Conservation (phyloP, 2,329 filamentous ascomycete genomes). For the Exophiala lecanii-corni region DNA sequence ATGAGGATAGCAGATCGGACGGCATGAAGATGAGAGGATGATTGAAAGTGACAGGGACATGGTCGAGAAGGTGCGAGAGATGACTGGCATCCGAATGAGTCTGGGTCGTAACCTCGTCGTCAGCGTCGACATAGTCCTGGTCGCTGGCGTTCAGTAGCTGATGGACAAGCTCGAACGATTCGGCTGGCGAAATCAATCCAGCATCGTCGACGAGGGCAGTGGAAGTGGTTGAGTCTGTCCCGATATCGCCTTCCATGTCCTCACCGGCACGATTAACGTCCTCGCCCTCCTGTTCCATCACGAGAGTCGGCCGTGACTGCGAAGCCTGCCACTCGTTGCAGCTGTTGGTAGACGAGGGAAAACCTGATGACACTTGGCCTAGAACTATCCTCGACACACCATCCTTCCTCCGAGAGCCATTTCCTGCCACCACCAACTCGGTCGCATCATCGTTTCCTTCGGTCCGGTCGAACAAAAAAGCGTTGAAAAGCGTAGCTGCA, state of each 20-base stretch:
- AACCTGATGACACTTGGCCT: not conserved
- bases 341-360: not conserved
- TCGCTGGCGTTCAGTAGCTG: not conserved
- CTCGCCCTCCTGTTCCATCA: not conserved
- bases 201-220: not conserved
- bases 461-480: not conserved
- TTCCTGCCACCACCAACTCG: not conserved
- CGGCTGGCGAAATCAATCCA: not conserved
- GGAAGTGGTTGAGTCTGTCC: not conserved
- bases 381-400: not conserved
- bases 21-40: conserved; percentile 19
- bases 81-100: not conserved
- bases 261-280: not conserved
- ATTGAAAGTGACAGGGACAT: not conserved
- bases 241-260: not conserved
- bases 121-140: not conserved
- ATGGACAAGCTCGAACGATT: conserved; percentile 1
- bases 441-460: not conserved
- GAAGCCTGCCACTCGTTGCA: conserved; percentile 6
- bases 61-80: not conserved
- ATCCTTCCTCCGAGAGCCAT: not conserved
- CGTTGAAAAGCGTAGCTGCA: not conserved
- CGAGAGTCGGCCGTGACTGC: conserved; percentile 14
- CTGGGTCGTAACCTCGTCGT: not conserved
- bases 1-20: conserved; percentile 14